Evolutionary conservation across 2,329 filamentous ascomycete genomes (phyloP), one percentile per base, ranked within the genome.

Genomic region (Hymenoscyphus fraxineus): DNA sequence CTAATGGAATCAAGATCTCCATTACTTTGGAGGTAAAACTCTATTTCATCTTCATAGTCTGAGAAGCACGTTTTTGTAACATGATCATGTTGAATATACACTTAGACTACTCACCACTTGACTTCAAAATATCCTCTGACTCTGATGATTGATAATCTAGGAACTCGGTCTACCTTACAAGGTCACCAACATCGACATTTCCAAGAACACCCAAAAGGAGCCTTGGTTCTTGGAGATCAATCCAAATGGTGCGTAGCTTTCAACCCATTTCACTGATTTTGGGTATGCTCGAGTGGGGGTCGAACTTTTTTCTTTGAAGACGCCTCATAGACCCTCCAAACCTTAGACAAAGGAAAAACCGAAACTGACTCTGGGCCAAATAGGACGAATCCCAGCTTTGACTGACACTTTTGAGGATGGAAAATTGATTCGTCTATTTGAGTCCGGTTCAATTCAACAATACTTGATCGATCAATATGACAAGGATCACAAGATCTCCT

Each of bases 201-300:
- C 76, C 67, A 90, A 90, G 68, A 90, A 92, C 75, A 83, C 80
- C n/a, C 92, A 96, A 73, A 96, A 95, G 72, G 85, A 94, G 76
- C 86, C 85, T 16, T 96, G 91, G 92, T 97, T 94, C 78, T 84
- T 96, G 35, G 87, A 88, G 61, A 96, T 97, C 79, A 97, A 97
- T 78, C 93, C 93, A 68, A 97, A 97, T 76, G 93, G 35, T 35
- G 9, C 6, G 35, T 4, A 35, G 9, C 35, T 35, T 35, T 35
- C 35, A 35, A 10, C 6, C 35, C 35, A 35, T 35, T 35, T 10
- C 35, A 27, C 9, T 6, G 35, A 35, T 35, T 10, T 35, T 35
- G 35, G 35, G 2, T 35, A 35, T 35, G 9, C 35, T 35, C 6
- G 6, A 35, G 27, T 27, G 35, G 35, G 35, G 35, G 35, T 10